Evolutionary conservation across 164 flowering plant species (phyloP).

Genomic region (Stephania japonica): DNA sequence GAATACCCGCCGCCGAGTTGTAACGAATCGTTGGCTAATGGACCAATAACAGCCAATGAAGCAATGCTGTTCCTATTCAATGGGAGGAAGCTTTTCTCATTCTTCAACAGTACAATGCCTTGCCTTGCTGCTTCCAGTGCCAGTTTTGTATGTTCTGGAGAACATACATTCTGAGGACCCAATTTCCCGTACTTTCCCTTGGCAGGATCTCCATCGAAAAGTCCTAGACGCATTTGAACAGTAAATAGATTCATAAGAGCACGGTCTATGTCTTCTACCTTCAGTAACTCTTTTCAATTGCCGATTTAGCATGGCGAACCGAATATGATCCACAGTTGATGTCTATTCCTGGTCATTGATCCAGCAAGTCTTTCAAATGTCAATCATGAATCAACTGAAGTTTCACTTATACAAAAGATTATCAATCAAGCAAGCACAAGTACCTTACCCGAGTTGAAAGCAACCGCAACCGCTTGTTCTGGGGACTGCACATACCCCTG

Average conservation of each 20-base stretch:
- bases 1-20: slow-evolving; percentile 65
- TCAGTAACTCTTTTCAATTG: slow-evolving; percentile 61
- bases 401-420: background rate
- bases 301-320: slow-evolving; percentile 52
- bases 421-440: background rate
- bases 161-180: slow-evolving; percentile 66
- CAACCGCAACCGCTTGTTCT: slow-evolving; percentile 81
- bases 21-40: slow-evolving; percentile 48
- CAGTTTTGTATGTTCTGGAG: slow-evolving; percentile 48
- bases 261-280: slow-evolving; percentile 61
- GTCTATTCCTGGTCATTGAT: slow-evolving; percentile 58
- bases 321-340: slow-evolving; percentile 82
- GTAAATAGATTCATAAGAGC: slow-evolving; percentile 77
- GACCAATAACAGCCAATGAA: slow-evolving; percentile 80
- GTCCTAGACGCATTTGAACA: slow-evolving; percentile 78
- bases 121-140: slow-evolving; percentile 91
- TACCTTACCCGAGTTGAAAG: slow-evolving; percentile 72
- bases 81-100: slow-evolving; percentile 61
- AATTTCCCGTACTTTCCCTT: slow-evolving; percentile 53
- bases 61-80: slow-evolving; percentile 33
- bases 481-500: slow-evolving; percentile 51
- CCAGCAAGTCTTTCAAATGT: background rate
- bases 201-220: slow-evolving; percentile 69
- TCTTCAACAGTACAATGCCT: slow-evolving; percentile 90
- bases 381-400: too few species aligned